Evolutionary conservation across 495 filamentous ascomycete species (phyloP).

Genomic region (Schizothecium vesticola): DNA sequence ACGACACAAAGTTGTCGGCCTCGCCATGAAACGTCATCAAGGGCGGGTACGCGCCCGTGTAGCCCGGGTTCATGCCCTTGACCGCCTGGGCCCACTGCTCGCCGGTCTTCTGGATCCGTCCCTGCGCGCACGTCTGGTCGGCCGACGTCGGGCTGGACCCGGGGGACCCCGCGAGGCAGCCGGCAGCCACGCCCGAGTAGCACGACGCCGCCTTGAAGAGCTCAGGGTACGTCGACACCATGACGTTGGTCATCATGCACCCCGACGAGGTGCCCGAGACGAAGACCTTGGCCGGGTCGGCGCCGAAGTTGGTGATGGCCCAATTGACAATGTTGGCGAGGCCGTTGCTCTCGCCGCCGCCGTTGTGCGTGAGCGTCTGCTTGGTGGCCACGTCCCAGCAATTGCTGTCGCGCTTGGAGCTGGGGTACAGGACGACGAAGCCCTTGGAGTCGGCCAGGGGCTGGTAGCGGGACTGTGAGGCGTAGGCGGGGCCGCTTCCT

Average conservation of each 20-base stretch:
- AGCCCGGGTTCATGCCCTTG: constrained; percentile 30
- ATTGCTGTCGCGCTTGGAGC: constrained; percentile 34
- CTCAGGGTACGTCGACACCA: constrained; percentile 35
- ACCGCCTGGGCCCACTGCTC: constrained; percentile 31
- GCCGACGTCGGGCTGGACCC: constrained; percentile 33
- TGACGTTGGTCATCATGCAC: constrained; percentile 48
- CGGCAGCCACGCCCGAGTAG: constrained; percentile 37
- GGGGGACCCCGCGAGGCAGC: constrained; percentile 34
- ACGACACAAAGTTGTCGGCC: constrained; percentile 30
- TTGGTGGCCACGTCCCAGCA: constrained; percentile 47
- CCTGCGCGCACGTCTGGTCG: constrained; percentile 38
- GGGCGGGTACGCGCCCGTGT: constrained; percentile 31
- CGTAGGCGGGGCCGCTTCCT: constrained; percentile 39
- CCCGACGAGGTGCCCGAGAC: constrained; percentile 45
- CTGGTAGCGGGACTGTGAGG: constrained; percentile 34
- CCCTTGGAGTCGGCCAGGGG: constrained; percentile 36
- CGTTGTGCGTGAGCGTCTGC: constrained; percentile 43
- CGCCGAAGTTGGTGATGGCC: constrained; percentile 40
- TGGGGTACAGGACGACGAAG: constrained; percentile 46
- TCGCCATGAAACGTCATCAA: constrained; percentile 39
- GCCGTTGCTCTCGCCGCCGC: constrained; percentile 45
- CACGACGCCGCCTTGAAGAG: constrained; percentile 36
- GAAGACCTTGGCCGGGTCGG: constrained; percentile 41
- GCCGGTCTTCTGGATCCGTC: constrained; percentile 28
- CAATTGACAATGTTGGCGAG: constrained; percentile 52